These are phyloP conservation scores for Leccinum subtestaceum DNA, from an alignment of 768 basidiomycete species.

Conservation along the genomic window DNA sequence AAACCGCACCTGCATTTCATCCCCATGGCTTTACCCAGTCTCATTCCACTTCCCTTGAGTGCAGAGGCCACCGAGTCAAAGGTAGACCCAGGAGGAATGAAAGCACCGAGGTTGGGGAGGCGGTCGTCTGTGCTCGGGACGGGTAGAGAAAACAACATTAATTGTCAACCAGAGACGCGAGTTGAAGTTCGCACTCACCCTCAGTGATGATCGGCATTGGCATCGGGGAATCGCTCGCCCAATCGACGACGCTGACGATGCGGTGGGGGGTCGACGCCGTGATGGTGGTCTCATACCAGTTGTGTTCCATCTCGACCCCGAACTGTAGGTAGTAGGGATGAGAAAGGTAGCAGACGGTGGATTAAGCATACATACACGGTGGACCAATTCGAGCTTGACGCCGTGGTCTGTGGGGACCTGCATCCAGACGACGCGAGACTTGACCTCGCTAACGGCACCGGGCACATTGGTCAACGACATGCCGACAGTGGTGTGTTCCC, in stretches of 20 bases:
- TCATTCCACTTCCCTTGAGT: slow-evolving; percentile 3
- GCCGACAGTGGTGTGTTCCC: slow-evolving; percentile 40
- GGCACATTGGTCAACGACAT: slow-evolving; percentile 47
- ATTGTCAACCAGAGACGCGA: neutral
- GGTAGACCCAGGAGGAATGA: slow-evolving; percentile 20
- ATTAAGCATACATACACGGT: slow-evolving; percentile 19
- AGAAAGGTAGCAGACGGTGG: neutral
- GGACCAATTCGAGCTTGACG: slow-evolving; percentile 70
- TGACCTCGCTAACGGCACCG: slow-evolving; percentile 76
- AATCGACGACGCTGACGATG: slow-evolving; percentile 89
- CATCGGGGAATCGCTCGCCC: slow-evolving; percentile 81
- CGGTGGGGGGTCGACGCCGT: slow-evolving; percentile 70
- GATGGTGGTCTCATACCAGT: slow-evolving; percentile 93
- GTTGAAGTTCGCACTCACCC: slow-evolving; percentile 16
- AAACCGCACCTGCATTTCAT: neutral
- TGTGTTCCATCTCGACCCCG: slow-evolving; percentile 91
- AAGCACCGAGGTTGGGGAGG: slow-evolving; percentile 28
- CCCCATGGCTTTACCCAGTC: slow-evolving; percentile 12
- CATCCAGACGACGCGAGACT: slow-evolving; percentile 74
- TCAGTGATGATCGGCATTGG: slow-evolving; percentile 17
- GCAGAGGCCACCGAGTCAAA: slow-evolving; percentile 16
- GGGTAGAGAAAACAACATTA: neutral
- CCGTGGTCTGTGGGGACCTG: slow-evolving; percentile 73
- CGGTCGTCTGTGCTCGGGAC: slow-evolving; percentile 4
- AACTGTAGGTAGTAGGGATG: slow-evolving; percentile 44